phyloP scores from a whole-genome alignment of 768 basidiomycete species.

The Rhodocollybia butyracea region DNA sequence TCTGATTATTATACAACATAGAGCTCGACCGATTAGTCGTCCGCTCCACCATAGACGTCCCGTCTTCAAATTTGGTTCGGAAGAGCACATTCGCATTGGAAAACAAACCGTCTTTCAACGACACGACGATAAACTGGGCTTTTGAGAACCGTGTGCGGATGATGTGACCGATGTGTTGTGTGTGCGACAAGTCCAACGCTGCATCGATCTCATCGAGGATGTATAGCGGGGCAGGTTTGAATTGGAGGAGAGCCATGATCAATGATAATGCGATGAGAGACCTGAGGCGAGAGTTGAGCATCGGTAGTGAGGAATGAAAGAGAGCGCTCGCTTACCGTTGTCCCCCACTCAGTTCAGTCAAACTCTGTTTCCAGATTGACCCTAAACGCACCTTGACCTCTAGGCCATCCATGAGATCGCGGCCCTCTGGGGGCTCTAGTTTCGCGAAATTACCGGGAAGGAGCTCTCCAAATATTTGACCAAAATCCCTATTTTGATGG shows the following conservation, averaged over 20 bases:
- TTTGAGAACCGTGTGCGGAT: constrained; percentile 98
- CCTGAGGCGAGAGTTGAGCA: constrained; percentile 36
- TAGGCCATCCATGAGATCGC: constrained; percentile 91
- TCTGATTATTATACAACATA: constrained; percentile 34
- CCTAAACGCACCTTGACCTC: constrained; percentile 97
- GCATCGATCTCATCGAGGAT: constrained; percentile 99
- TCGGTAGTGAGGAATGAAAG: neutral
- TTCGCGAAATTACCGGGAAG: constrained; percentile 96
- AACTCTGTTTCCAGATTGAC: constrained; percentile 94
- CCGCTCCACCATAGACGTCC: constrained; percentile 86
- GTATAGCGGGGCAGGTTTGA: constrained; percentile 99
- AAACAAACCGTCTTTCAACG: constrained; percentile 94
- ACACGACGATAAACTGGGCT: constrained; percentile 97
- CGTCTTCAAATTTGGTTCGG: constrained; percentile 89
- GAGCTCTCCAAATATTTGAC: constrained; percentile 92
- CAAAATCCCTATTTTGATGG: constrained; percentile 76
- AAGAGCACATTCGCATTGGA: constrained; percentile 97
- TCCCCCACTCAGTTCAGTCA: constrained; percentile 96
- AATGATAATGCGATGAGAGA: constrained; percentile 96
- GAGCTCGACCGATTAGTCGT: constrained; percentile 67
- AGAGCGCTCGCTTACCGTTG: constrained; percentile 59
- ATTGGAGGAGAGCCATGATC: constrained; percentile 98
- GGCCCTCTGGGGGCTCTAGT: constrained; percentile 88
- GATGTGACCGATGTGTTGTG: constrained; percentile 96
- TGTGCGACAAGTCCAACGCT: constrained; percentile 92